Evolutionary conservation across 768 basidiomycete genomes (phyloP), one percentile per base, ranked within the genome.

Genomic region (Serendipita indica): DNA sequence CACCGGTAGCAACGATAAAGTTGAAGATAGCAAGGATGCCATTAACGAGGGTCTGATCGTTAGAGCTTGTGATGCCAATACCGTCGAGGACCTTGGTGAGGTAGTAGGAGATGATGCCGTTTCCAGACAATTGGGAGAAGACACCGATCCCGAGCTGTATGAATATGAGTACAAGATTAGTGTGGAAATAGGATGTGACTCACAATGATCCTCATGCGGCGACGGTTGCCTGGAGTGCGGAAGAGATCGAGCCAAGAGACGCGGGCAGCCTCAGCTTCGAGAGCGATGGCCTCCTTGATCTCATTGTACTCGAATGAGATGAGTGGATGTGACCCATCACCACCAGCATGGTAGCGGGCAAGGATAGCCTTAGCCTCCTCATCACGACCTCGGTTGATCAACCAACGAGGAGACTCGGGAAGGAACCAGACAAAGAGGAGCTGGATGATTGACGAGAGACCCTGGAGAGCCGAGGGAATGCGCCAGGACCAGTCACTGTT

Each of bases 121-220:
- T 88, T 12, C 84, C 86, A 7, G 84, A 87, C 86, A 84, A 88
- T 64, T 86, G 84, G 1, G 85, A 86, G 77, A 89, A 87, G 77
- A 84, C 84, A 45, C 84, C 85, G 58, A 89, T 72, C 43, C 83
- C 83, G 62, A 85, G 7, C 20, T 18, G 32, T 14, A 14, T 14
- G n/a, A n/a, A n/a, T 37, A 10, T n/a, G 7, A 13, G 13, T 10
- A 27, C 27, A 20, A 49, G 45, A 10, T 20, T 13, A 27, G 22
- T 7, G 20, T 22, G 22, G 10, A 20, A 13, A 13, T 5, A 33
- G n/a, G 13, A 30, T 10, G n/a, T 37, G 14, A 57, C 57, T 60
- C 59, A 69, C 67, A 67, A 89, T 84, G 68, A 89, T 83, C 58
- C 77, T 71, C 76, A 89, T 77, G 60, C 89, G 85, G 69, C 74